These are phyloP conservation scores for Syzygium aqueum DNA, from an alignment of 345 rosid genomes.

Conservation along the genomic window DNA sequence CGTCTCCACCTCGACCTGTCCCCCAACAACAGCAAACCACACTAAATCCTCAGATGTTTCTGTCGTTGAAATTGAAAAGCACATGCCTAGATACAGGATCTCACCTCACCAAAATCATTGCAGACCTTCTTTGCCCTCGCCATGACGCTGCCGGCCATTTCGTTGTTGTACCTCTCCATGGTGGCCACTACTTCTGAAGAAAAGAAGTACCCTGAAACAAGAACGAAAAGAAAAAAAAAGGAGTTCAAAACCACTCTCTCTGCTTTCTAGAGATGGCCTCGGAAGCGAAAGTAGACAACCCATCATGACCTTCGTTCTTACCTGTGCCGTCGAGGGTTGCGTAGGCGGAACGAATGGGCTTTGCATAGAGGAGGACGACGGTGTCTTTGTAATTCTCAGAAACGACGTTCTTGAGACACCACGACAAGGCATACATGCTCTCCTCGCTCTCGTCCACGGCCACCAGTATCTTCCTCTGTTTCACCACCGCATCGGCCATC, in stretches of 20 bases:
- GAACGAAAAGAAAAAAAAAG: neutral
- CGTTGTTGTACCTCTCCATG: conserved; percentile 32
- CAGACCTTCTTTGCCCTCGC: conserved; percentile 39
- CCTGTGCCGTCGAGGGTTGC: conserved; percentile 45
- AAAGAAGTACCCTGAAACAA: conserved; percentile 34
- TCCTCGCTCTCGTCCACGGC: conserved; percentile 54
- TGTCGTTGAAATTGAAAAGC: too few species aligned
- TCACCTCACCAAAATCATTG: conserved; percentile 10
- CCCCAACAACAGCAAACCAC: neutral
- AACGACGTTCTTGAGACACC: conserved; percentile 38
- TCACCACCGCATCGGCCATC: neutral
- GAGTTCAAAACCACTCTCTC: too few species aligned
- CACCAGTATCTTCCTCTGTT: conserved; percentile 34
- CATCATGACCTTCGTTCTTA: neutral
- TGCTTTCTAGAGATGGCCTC: neutral
- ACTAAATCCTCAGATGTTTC: too few species aligned
- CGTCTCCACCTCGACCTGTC: conserved; percentile 32
- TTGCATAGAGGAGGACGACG: conserved; percentile 43
- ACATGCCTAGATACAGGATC: conserved; percentile 4
- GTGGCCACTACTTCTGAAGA: conserved; percentile 35
- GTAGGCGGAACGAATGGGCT: conserved; percentile 25
- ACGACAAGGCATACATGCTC: conserved; percentile 52
- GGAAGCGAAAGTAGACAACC: neutral
- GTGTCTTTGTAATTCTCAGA: conserved; percentile 20
- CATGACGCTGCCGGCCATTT: conserved; percentile 27